phyloP scores from a whole-genome alignment of 495 filamentous ascomycete genomes.

The Trichoderma orchidacearum region DNA sequence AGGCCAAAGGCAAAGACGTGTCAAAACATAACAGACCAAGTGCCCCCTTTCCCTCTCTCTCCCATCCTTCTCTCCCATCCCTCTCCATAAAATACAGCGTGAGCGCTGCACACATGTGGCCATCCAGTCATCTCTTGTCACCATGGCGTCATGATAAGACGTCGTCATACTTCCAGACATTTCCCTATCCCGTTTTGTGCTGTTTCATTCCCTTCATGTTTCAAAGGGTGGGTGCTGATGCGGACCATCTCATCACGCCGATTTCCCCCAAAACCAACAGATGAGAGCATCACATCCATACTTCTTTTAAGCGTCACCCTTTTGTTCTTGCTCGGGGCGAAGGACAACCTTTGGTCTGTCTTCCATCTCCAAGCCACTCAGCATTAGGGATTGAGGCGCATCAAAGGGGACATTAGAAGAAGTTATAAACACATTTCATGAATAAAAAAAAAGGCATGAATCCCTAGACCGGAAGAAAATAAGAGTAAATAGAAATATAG shows the following conservation, averaged over 20 bases:
- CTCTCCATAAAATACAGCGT: no score
- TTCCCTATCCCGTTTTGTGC: neutral
- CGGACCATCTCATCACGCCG: neutral
- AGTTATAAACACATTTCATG: conserved; percentile 3
- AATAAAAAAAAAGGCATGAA: neutral
- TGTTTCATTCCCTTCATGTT: neutral
- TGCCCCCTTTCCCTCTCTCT: no score
- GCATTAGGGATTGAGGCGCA: conserved; percentile 2
- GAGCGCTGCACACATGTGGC: no score
- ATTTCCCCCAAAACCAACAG: neutral
- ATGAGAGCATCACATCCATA: neutral
- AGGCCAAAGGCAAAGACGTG: no score
- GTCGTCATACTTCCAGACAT: neutral
- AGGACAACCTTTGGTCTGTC: neutral
- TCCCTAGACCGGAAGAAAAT: neutral
- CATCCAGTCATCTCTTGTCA: no score
- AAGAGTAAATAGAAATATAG: conserved; percentile 10
- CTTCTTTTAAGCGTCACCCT: neutral
- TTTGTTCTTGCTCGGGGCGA: neutral
- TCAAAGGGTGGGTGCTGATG: neutral
- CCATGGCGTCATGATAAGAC: no score
- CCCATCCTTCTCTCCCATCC: no score
- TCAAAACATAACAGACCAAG: no score
- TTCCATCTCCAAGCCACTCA: neutral
- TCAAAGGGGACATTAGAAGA: conserved; percentile 7